phyloP scores from a whole-genome alignment of 208 protist species.

The Spongospora subterranea region DNA sequence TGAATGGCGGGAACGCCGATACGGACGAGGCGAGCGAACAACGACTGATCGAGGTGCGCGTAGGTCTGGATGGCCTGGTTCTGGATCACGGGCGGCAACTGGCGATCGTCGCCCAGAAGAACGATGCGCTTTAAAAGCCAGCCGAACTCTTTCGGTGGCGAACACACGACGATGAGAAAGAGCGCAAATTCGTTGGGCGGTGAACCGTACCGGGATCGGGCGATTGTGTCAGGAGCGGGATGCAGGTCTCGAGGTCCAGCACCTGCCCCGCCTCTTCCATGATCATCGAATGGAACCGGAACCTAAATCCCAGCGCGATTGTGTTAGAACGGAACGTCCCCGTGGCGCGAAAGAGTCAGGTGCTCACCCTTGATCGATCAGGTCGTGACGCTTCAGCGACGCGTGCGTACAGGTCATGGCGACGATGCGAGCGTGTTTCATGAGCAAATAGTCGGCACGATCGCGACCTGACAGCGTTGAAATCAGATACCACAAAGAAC shows the following conservation, averaged over 20 bases:
- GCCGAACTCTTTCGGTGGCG: slow-evolving; percentile 57
- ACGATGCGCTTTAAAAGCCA: slow-evolving; percentile 81
- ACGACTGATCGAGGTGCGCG: slow-evolving; percentile 81
- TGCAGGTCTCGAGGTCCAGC: slow-evolving; percentile 88
- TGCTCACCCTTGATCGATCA: slow-evolving; percentile 45
- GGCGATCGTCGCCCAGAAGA: slow-evolving; percentile 85
- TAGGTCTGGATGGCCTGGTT: slow-evolving; percentile 82
- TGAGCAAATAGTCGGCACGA: slow-evolving; percentile 82
- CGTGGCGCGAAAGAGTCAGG: neutral
- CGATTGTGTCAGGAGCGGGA: slow-evolving; percentile 83
- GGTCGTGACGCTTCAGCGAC: slow-evolving; percentile 77
- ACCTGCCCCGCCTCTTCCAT: slow-evolving; percentile 88
- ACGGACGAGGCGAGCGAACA: slow-evolving; percentile 78
- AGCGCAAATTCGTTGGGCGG: no score
- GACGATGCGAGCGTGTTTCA: slow-evolving; percentile 84
- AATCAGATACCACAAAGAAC: neutral
- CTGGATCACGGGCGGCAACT: slow-evolving; percentile 85
- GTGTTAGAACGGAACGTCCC: neutral
- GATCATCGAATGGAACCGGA: slow-evolving; percentile 86
- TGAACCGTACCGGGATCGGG: neutral
- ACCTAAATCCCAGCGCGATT: slow-evolving; percentile 71
- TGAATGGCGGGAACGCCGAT: slow-evolving; percentile 78
- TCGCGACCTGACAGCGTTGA: slow-evolving; percentile 68
- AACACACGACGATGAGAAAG: neutral
- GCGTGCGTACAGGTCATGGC: slow-evolving; percentile 91